phyloP scores from a whole-genome alignment of 2,329 filamentous ascomycete genomes.

The Xylaria sp. region DNA sequence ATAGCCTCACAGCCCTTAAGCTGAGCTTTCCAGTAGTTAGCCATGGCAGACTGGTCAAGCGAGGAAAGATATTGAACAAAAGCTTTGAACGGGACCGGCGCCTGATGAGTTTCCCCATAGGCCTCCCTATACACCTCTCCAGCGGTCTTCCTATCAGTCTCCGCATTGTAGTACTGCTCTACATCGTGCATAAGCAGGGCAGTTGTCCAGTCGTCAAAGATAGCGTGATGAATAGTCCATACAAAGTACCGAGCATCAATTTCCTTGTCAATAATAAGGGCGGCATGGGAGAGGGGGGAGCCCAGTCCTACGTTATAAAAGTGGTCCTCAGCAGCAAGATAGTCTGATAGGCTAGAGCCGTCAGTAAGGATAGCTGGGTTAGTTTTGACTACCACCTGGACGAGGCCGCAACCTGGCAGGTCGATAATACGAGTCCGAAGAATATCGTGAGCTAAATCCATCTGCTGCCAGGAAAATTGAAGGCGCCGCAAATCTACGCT shows the following conservation, averaged over 20 bases:
- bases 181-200: neutral
- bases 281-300: neutral
- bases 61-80: conserved; percentile 1
- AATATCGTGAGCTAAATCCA: neutral
- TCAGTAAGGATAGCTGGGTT: neutral
- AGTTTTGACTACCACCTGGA: neutral
- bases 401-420: neutral
- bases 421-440: neutral
- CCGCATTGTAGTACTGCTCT: neutral
- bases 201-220: neutral
- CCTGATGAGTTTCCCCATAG: neutral
- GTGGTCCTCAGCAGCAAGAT: neutral
- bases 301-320: neutral
- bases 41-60: neutral
- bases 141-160: neutral
- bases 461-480: neutral
- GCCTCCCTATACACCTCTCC: neutral
- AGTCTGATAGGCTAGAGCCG: neutral
- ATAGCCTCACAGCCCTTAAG: neutral
- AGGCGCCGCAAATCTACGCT: neutral
- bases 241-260: neutral
- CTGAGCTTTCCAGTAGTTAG: conserved; percentile 1
- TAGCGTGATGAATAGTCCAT: neutral
- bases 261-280: neutral
- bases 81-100: neutral